phyloP scores from a whole-genome alignment of 768 basidiomycete species.

The Xanthoconium purpureum region DNA sequence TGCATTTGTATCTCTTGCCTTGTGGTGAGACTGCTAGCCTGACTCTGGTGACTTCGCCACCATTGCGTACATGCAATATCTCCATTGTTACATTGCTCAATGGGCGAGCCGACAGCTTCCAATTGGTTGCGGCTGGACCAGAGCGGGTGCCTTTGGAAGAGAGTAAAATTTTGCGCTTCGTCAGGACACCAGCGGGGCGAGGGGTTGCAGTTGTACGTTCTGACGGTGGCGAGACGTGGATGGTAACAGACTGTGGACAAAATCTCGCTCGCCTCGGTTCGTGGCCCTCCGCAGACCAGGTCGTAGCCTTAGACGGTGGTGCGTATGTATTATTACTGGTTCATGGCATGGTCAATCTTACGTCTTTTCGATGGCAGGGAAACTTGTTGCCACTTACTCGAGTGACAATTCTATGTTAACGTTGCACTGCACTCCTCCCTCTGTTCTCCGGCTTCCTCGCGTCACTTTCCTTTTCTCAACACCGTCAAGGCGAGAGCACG shows the following conservation, averaged over 20 bases:
- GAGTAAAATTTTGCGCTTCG: constrained; percentile 54
- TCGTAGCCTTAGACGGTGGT: constrained; percentile 73
- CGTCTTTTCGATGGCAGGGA: constrained; percentile 39
- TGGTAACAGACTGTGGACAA: constrained; percentile 44
- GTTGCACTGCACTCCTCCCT: constrained; percentile 48
- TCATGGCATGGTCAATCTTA: constrained; percentile 1
- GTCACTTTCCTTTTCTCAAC: constrained; percentile 64
- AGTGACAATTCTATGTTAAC: constrained; percentile 45
- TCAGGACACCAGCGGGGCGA: constrained; percentile 75
- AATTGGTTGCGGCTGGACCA: constrained; percentile 39
- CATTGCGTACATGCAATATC: constrained; percentile 60
- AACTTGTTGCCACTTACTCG: constrained; percentile 58
- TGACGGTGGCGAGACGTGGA: constrained; percentile 66
- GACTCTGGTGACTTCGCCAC: constrained; percentile 64
- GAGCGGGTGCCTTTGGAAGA: constrained; percentile 46
- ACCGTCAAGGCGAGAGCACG: constrained; percentile 49
- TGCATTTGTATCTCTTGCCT: constrained; percentile 53
- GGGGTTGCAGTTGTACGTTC: constrained; percentile 67
- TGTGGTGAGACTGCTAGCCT: constrained; percentile 41
- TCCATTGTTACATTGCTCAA: constrained; percentile 62
- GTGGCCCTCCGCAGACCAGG: constrained; percentile 59
- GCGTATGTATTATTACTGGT: constrained; percentile 15
- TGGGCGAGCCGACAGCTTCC: constrained; percentile 51
- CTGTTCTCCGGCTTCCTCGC: constrained; percentile 44
- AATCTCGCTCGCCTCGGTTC: constrained; percentile 46